Percentiles rank a stretch among this genome's conserved stretches.
Evolutionary conservation across 139 green algal species (phyloP).

Genomic region (Zygnema circumcarinatum): DNA sequence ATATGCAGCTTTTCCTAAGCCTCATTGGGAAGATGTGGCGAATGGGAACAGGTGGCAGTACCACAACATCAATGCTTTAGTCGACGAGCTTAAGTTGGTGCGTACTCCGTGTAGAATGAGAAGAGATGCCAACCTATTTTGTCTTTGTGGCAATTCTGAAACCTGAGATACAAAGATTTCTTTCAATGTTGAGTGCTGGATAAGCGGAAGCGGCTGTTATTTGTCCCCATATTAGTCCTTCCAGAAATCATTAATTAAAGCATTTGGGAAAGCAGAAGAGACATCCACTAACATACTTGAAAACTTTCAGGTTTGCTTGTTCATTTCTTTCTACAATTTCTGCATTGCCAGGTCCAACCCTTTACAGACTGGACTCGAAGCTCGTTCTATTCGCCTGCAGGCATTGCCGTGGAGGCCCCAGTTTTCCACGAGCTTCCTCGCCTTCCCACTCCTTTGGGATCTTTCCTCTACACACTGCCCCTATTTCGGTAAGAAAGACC

Average conservation of each 20-base stretch:
- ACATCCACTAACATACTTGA: neutral
- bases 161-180: no score
- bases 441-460: conserved; percentile 59
- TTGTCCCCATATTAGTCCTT: no score
- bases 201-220: no score
- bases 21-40: no score
- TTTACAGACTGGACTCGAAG: conserved; percentile 44
- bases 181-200: no score
- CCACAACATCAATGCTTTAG: conserved; percentile 59
- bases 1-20: no score
- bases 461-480: conserved; percentile 60
- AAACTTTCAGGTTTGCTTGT: neutral
- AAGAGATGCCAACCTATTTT: no score
- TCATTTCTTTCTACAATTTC: neutral
- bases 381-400: conserved; percentile 44
- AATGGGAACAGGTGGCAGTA: conserved; percentile 52
- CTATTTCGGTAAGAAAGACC: conserved; percentile 58
- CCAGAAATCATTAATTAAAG: no score
- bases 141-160: no score
- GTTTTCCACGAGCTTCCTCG: conserved; percentile 63
- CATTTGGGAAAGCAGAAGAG: no score
- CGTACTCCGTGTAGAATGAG: no score
- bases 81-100: conserved; percentile 57
- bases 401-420: conserved; percentile 50
- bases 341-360: neutral